Evolutionary conservation across 805 yeast genomes (phyloP).

Genomic region (Saccharomycodes ludwigii): DNA sequence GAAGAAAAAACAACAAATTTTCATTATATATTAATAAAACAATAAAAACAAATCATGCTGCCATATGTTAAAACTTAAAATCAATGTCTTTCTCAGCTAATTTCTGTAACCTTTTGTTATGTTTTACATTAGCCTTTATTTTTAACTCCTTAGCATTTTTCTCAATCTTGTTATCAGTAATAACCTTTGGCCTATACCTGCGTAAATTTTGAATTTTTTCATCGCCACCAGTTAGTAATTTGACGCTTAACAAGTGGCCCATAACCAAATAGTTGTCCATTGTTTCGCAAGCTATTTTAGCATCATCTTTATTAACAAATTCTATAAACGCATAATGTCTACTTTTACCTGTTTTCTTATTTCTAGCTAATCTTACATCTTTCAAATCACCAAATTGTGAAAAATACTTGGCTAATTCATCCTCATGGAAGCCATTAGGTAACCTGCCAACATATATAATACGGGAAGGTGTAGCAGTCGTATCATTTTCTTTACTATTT

Average conservation of each 20-base stretch:
- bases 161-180: constrained; percentile 19
- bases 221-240: constrained; percentile 35
- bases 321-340: constrained; percentile 90
- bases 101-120: constrained; percentile 21
- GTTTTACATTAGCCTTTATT: constrained; percentile 21
- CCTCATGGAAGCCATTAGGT: constrained; percentile 87
- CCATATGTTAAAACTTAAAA: constrained; percentile 20
- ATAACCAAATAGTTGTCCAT: constrained; percentile 89
- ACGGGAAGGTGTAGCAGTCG: constrained; percentile 33
- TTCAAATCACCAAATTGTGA: constrained; percentile 81
- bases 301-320: constrained; percentile 62
- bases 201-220: constrained; percentile 29
- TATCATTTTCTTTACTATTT: constrained; percentile 14
- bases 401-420: constrained; percentile 63
- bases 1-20: no score
- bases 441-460: constrained; percentile 83
- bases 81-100: constrained; percentile 26
- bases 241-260: constrained; percentile 75
- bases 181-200: constrained; percentile 25
- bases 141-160: constrained; percentile 22
- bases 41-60: no score
- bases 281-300: constrained; percentile 82
- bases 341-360: constrained; percentile 79
- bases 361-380: constrained; percentile 72
- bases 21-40: no score